Base-by-base conservation (phyloP, 495 filamentous ascomycete genomes). In the Lasiosphaeriaceae sp. region DNA sequence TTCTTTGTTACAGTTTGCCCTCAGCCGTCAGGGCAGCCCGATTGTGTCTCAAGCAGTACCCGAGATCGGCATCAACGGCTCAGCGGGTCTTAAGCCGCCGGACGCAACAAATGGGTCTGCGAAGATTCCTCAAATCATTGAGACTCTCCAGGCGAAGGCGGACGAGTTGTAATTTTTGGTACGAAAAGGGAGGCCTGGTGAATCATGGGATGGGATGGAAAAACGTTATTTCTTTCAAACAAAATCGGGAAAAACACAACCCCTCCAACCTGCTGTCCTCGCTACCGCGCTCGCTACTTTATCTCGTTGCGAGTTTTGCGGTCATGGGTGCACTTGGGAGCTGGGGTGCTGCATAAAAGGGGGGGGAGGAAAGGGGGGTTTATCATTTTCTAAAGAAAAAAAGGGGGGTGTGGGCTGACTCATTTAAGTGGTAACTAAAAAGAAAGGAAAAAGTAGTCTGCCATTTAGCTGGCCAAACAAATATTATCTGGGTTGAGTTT, bases 1-100 rank as follows among this genome's bases (percentile, higher is more conserved):
- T 17, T 22, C 45, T 6, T 21, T n/a, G n/a, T 23, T 11, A 37
- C 54, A 87, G 84, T 87, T 88, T 60, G 67, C 82, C 26, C 69
- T 76, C 5, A 83, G 78, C 59, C 72, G 82, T 26, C 78, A 78
- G 8, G 74, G 72, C 35, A 86, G 80, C 26, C 83, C 83, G 6
- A 69, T 83, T 19, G 65, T 80, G 1, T 72, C 78, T 46, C 72
- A 31, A 31, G 26, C 26, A 3, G 26, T 31, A 79, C 53, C 74
- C 74, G 2, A 69, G 59, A 20, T 65, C 66, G 23, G 63, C 70
- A 48, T 62, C 64, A 26, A 60, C 54, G 17, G 26, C 56, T 67
- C 8, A 74, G 73, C 65, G 71, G 55, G 68, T 49, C 67, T 77
- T 17, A 67, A 73, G 37, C 56, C 57, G 20, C 47, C 48, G n/a